A percentile compares a stretch with the other conserved stretches of the same genome.
phyloP scores from a whole-genome alignment of 208 protist species.

The Novymonas esmeraldas region DNA sequence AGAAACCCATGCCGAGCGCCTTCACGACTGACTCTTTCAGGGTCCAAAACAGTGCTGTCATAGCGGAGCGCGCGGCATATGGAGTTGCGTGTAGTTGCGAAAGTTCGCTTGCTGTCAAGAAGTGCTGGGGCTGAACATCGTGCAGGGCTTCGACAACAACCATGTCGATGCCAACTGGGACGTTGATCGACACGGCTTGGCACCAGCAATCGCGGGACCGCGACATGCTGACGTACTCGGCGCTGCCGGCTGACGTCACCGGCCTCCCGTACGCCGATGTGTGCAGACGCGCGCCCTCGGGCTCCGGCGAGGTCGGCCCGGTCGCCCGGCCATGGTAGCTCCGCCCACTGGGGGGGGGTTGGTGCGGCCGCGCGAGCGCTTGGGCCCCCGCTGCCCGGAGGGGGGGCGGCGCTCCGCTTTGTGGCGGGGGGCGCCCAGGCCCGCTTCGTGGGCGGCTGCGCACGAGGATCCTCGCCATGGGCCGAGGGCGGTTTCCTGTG shows the following conservation, averaged over 20 bases:
- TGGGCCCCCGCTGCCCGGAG: too few species aligned
- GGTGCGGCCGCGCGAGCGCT: too few species aligned
- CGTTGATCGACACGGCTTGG: conserved; percentile 1
- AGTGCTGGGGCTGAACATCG: neutral
- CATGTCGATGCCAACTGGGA: conserved; percentile 35
- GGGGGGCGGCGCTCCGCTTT: too few species aligned
- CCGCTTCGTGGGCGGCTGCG: too few species aligned
- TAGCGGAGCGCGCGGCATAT: neutral
- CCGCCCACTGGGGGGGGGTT: too few species aligned
- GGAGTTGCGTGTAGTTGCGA: neutral
- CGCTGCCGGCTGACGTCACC: neutral
- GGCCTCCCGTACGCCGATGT: conserved; percentile 17
- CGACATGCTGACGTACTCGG: conserved; percentile 28
- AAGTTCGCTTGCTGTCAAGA: conserved; percentile 1
- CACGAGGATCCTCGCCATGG: too few species aligned
- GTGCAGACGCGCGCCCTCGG: conserved; percentile 2
- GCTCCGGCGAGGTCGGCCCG: too few species aligned
- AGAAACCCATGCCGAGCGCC: conserved; percentile 33
- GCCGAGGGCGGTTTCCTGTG: too few species aligned
- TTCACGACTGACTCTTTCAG: conserved; percentile 49
- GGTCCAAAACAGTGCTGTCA: conserved; percentile 34
- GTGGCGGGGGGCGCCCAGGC: too few species aligned
- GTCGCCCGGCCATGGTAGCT: too few species aligned
- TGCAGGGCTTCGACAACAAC: neutral
- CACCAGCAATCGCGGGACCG: conserved; percentile 31